Evolutionary conservation across 2,329 filamentous ascomycete genomes (phyloP).

Genomic region (Remersonia thermophila): DNA sequence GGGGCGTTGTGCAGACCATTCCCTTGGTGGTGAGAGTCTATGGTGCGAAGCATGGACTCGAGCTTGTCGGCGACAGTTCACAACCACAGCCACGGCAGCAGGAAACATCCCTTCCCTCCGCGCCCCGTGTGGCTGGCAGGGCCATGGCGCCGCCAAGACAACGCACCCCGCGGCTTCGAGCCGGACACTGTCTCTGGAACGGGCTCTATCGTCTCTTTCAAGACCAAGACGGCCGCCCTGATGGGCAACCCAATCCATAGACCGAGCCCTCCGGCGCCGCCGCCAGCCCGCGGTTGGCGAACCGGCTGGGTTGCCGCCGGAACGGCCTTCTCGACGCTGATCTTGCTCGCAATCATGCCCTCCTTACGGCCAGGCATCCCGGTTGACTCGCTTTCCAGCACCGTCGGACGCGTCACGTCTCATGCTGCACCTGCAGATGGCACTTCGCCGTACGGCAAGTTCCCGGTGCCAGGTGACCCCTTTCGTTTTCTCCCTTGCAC

Average conservation of each 20-base stretch:
- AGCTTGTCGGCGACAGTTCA: too few relatives aligned
- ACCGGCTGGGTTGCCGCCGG: slow-evolving; percentile 3
- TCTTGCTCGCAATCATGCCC: slow-evolving; percentile 3
- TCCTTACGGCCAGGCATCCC: not conserved
- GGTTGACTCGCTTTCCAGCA: not conserved
- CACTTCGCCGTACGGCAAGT: slow-evolving; percentile 24
- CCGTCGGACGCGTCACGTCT: not conserved
- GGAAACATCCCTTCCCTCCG: not conserved
- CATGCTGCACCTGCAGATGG: too few relatives aligned
- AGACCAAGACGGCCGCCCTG: not conserved
- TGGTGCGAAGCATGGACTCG: too few relatives aligned
- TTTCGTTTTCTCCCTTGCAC: slow-evolving; percentile 39
- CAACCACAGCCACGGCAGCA: too few relatives aligned
- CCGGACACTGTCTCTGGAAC: too few relatives aligned
- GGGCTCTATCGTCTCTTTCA: not conserved
- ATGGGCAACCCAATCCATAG: slow-evolving; percentile 1
- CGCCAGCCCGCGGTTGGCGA: not conserved
- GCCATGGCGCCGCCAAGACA: not conserved
- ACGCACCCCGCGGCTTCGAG: not conserved
- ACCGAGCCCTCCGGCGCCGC: not conserved
- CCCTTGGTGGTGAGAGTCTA: too few relatives aligned
- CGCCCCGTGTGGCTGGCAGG: not conserved
- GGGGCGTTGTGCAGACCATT: too few relatives aligned
- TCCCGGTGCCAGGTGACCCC: slow-evolving; percentile 30
- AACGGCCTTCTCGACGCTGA: slow-evolving; percentile 1